These are phyloP conservation scores for Candida xiaguanensis DNA, from an alignment of 805 yeast genomes.

Conservation along the genomic window DNA sequence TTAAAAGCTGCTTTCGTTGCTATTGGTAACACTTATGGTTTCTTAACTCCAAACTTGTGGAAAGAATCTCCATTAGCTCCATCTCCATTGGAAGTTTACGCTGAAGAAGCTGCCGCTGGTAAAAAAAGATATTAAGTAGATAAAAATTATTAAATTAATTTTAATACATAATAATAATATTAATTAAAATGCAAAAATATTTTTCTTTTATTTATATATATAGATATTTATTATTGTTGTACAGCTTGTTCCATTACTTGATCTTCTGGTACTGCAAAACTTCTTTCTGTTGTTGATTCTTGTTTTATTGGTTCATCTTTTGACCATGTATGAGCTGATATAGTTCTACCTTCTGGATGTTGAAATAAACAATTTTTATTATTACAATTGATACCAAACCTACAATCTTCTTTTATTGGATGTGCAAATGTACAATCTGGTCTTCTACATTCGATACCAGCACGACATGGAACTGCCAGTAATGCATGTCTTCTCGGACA, in stretches of 20 bases:
- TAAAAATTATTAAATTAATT: constrained; percentile 1
- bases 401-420: constrained; percentile 76
- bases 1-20: constrained; percentile 99
- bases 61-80: constrained; percentile 74
- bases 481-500: constrained; percentile 87
- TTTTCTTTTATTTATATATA: constrained; percentile 7
- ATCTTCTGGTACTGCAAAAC: constrained; percentile 75
- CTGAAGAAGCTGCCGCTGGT: constrained; percentile 73
- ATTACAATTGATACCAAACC: constrained; percentile 71
- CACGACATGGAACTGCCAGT: constrained; percentile 71
- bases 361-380: constrained; percentile 67
- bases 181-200: neutral
- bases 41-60: constrained; percentile 99
- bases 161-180: neutral
- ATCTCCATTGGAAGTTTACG: constrained; percentile 94
- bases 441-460: constrained; percentile 74
- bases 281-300: constrained; percentile 50
- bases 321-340: constrained; percentile 34
- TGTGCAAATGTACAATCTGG: constrained; percentile 81
- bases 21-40: constrained; percentile 99
- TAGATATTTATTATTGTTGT: constrained; percentile 15
- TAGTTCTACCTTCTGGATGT: constrained; percentile 75
- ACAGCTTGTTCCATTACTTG: constrained; percentile 65
- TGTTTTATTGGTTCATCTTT: constrained; percentile 15
- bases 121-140: constrained; percentile 69